Base-by-base conservation (phyloP, 106 monocot species). In the Narthecium ossifragum region DNA sequence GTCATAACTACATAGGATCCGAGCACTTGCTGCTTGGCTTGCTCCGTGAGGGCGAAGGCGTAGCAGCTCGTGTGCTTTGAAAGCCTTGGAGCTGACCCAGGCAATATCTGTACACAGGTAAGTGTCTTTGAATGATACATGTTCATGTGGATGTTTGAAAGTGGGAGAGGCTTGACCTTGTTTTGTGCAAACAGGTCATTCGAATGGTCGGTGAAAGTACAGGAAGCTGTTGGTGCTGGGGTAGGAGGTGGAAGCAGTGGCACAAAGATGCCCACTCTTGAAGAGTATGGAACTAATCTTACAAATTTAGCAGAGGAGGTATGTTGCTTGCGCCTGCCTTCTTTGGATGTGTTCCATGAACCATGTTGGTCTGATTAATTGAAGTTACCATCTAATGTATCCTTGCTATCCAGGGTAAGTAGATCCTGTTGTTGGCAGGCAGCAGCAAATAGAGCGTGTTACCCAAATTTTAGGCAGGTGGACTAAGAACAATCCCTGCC, bases 401-500 rank as follows among this genome's bases (percentile, higher is more conserved):
- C 7, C 2, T 60, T 41, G 2, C 11, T 47, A 34, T 36, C 15
- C 72, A 78, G 72, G 78, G 78, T 28, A 78, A 78, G 51, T 78
- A 48, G 78, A 78, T 60, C 77, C 77, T 32, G 77, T 78, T 2
- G 77, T 78, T 61, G 77, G 77, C 14, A 51, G 77, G 18, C 66
- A 68, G 49, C 66, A 67, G 5, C 78, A 78, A 31, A 78, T 78
- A 39, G 78, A 78, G 51, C 78, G 78, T 40, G 78, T 78, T 20
- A 78, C 78, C 38, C 78, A 78, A 26, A 78, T 78, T 46, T 59
- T 78, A 30, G 78, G 78, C n/a, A 53, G 78, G 12, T 32, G 61
- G 61, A 78, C 78, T 11, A 78, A 78, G 63, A 78, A 78, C 60
- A 78, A 78, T 55, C 78, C 78, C 24, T 78, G 78, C 57, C 62